Evolutionary conservation across 768 basidiomycete genomes (phyloP).

Genomic region (Epithele typhae): DNA sequence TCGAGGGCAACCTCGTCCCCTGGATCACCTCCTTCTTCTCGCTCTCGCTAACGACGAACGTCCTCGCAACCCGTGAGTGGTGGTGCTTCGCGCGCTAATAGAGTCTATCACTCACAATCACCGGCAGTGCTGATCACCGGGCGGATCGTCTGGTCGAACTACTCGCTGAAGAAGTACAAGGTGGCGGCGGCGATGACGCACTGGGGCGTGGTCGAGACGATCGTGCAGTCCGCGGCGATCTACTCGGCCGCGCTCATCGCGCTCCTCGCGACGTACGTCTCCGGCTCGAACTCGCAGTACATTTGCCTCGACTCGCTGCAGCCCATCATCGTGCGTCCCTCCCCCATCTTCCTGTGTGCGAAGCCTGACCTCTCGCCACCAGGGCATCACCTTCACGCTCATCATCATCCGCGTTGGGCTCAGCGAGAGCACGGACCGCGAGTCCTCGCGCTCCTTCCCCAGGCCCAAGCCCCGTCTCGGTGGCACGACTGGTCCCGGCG

Average conservation of each 20-base stretch:
- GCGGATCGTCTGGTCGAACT: slow-evolving; percentile 2
- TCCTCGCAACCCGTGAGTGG: slow-evolving; percentile 1
- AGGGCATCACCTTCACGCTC: slow-evolving; percentile 3
- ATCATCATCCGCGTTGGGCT: slow-evolving; percentile 7
- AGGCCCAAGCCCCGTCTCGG: background rate
- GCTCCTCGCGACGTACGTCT: slow-evolving; percentile 5
- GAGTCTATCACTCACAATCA: background rate
- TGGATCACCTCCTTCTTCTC: slow-evolving; percentile 4
- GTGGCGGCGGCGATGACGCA: slow-evolving; percentile 1
- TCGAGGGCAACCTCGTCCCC: background rate
- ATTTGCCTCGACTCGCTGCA: slow-evolving; percentile 8
- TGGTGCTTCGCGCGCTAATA: no score
- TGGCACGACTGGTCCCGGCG: no score
- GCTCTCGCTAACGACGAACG: slow-evolving; percentile 3
- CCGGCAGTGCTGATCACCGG: slow-evolving; percentile 5
- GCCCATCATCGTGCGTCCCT: slow-evolving; percentile 11
- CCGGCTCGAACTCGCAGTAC: slow-evolving; percentile 9
- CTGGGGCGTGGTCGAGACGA: slow-evolving; percentile 7
- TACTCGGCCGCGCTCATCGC: slow-evolving; percentile 8
- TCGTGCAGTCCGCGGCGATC: slow-evolving; percentile 13
- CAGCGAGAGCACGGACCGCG: background rate
- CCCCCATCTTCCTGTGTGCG: background rate
- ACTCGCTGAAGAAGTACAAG: background rate
- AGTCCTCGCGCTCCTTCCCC: background rate
- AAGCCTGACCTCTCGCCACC: background rate